phyloP scores from a whole-genome alignment of 2,329 filamentous ascomycete genomes.

The Colletotrichum sp. region DNA sequence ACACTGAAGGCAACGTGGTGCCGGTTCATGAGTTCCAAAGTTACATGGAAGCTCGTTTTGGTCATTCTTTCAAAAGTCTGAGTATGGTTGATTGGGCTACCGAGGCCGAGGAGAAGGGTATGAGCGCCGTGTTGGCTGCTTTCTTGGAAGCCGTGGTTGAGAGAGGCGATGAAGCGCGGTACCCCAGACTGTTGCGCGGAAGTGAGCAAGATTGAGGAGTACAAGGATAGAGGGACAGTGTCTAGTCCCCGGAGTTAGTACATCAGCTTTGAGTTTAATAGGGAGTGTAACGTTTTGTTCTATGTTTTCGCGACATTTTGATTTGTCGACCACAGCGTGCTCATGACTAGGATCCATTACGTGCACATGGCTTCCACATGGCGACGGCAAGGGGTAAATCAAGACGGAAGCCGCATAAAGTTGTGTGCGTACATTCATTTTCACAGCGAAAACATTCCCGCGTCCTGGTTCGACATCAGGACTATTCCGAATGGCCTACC shows the following conservation, averaged over 20 bases:
- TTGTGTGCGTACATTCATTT: accelerated
- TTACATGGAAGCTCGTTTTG: not conserved
- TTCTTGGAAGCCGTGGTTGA: not conserved
- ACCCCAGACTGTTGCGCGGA: not conserved
- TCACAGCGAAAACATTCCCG: not conserved
- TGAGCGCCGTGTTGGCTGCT: not conserved
- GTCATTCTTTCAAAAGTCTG: not conserved
- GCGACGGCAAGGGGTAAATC: not conserved
- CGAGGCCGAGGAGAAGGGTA: not conserved
- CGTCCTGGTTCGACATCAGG: not conserved
- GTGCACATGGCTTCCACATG: not conserved
- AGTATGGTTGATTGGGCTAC: not conserved
- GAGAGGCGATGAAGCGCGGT: not conserved
- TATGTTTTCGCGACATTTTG: not conserved
- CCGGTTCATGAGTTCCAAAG: not conserved
- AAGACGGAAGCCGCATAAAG: not conserved
- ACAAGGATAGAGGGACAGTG: not conserved
- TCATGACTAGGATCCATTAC: not conserved
- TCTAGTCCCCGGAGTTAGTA: not conserved
- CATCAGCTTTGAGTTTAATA: not conserved
- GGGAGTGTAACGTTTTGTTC: not conserved
- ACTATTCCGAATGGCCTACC: not conserved
- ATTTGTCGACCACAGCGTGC: accelerated
- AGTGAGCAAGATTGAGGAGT: not conserved
- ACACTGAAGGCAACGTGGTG: not conserved